phyloP scores from a whole-genome alignment of 208 protist species.

The Angomonas desouzai region DNA sequence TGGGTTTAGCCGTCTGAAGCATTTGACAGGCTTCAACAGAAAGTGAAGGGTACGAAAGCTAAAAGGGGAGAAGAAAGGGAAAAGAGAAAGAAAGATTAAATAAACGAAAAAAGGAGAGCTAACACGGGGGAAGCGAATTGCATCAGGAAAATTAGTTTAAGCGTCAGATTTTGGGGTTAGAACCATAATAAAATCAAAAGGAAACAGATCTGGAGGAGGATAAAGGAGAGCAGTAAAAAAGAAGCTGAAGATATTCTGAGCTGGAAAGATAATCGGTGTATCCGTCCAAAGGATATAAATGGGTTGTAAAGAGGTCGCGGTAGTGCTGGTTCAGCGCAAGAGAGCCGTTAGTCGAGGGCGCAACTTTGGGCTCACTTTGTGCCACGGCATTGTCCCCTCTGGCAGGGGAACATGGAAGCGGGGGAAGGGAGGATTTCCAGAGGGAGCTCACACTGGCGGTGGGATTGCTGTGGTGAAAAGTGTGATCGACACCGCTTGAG shows the following conservation, averaged over 20 bases:
- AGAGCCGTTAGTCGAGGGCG: no score
- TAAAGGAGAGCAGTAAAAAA: conserved; percentile 11
- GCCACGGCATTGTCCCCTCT: not conserved
- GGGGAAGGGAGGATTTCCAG: not conserved
- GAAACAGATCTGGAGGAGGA: not conserved
- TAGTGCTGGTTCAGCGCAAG: not conserved
- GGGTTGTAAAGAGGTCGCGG: not conserved
- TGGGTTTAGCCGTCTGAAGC: conserved; percentile 64
- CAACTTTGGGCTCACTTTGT: no score
- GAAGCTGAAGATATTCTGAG: conserved; percentile 9
- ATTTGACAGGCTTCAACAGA: no score
- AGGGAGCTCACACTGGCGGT: no score
- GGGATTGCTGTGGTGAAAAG: no score
- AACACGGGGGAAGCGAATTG: no score
- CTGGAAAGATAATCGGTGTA: not conserved
- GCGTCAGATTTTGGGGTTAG: no score
- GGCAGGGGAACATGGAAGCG: not conserved
- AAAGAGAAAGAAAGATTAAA: no score
- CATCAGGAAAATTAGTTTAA: no score
- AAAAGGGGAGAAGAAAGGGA: conserved; percentile 6
- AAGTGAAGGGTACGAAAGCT: not conserved
- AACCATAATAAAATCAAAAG: conserved; percentile 4
- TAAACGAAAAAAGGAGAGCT: no score
- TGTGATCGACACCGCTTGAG: no score
- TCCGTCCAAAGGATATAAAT: not conserved